phyloP scores from a whole-genome alignment of 2,329 filamentous ascomycete species.

The Fusarium aywerte region DNA sequence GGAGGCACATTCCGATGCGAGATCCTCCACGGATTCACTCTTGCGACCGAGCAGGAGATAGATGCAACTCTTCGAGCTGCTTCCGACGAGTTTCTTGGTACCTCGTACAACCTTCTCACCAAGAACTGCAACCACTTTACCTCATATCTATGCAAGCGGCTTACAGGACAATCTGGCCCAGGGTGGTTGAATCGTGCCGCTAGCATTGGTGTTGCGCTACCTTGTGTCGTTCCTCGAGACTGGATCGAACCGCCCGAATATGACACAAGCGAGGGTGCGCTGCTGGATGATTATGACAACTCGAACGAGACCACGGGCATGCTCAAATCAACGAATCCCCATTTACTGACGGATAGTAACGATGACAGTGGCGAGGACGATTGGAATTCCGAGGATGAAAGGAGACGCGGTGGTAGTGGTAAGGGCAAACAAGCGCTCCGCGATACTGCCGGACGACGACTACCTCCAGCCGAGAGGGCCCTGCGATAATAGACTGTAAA shows the following conservation, averaged over 20 bases:
- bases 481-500: conserved; percentile 48
- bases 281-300: conserved; percentile 67
- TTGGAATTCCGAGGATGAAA: conserved; percentile 61
- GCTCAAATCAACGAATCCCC: conserved; percentile 58
- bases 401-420: conserved; percentile 52
- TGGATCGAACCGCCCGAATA: conserved; percentile 85
- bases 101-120: conserved; percentile 82
- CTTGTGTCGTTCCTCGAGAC: conserved; percentile 83
- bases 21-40: conserved; percentile 82
- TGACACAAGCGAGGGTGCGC: conserved; percentile 76
- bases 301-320: conserved; percentile 67
- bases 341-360: conserved; percentile 47
- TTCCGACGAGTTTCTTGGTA: conserved; percentile 78
- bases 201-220: conserved; percentile 82
- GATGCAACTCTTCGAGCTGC: conserved; percentile 74
- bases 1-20: conserved; percentile 80
- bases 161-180: conserved; percentile 77
- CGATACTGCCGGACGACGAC: conserved; percentile 62
- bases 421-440: conserved; percentile 59
- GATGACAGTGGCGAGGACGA: conserved; percentile 48
- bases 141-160: conserved; percentile 75
- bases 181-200: conserved; percentile 85
- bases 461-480: conserved; percentile 65
- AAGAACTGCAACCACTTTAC: conserved; percentile 94
- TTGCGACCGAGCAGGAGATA: conserved; percentile 75